Conservation (phyloP, 345 rosid genomes). For the Ceriops decandra region DNA sequence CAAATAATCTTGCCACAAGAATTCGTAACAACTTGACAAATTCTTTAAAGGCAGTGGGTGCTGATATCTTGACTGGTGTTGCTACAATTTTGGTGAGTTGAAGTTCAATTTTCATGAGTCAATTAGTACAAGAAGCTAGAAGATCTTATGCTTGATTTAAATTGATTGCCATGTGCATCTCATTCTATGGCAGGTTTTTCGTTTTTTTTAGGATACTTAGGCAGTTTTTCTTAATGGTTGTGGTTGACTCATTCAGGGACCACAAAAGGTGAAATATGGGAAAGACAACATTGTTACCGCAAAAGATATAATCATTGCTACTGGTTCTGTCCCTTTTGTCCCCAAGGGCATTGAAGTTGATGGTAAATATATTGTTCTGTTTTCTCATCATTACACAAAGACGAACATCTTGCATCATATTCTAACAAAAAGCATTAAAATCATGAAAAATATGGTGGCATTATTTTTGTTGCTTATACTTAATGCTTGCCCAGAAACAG, state of each 20-base stretch:
- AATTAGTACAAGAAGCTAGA: no score
- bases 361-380: slow-evolving; percentile 43
- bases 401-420: no score
- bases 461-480: no score
- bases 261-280: slow-evolving; percentile 87
- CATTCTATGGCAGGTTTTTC: not conserved
- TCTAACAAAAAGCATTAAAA: no score
- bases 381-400: not conserved
- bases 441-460: no score
- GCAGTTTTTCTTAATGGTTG: no score
- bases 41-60: slow-evolving; percentile 92
- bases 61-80: slow-evolving; percentile 88
- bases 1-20: slow-evolving; percentile 85
- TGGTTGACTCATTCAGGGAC: slow-evolving; percentile 50
- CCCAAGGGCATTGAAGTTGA: slow-evolving; percentile 99
- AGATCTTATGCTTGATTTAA: no score
- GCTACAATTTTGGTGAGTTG: slow-evolving; percentile 74
- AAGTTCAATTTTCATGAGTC: not conserved
- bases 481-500: no score
- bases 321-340: slow-evolving; percentile 97
- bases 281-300: slow-evolving; percentile 69
- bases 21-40: slow-evolving; percentile 85
- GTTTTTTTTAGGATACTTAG: no score
- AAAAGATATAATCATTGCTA: slow-evolving; percentile 80
- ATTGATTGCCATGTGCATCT: not conserved